A percentile compares a stretch with the other conserved stretches of the same genome.
Conservation (phyloP, 177 flowering plant species). For the Telopea speciosissima region DNA sequence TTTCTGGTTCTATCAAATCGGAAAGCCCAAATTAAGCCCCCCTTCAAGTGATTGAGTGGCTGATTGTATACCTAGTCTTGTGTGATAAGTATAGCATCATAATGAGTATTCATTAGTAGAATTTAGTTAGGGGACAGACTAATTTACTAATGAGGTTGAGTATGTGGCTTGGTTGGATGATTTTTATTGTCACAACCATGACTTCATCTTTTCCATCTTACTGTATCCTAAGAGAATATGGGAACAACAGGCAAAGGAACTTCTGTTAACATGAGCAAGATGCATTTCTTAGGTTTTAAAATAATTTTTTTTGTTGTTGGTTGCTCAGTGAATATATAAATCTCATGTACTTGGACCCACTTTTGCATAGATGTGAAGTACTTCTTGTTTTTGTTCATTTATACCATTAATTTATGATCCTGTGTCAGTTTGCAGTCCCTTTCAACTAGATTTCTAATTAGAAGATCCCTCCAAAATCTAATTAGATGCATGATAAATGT, state of each 20-base stretch:
- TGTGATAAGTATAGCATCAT: background rate
- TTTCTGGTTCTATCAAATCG: background rate
- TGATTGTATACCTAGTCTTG: background rate
- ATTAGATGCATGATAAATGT: background rate
- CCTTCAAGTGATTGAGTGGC: background rate
- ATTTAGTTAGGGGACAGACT: no score
- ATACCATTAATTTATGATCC: background rate
- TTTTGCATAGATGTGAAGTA: background rate
- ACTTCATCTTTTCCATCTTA: no score
- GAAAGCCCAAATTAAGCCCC: background rate
- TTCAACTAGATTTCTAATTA: background rate
- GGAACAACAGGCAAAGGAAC: no score
- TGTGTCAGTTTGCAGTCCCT: background rate
- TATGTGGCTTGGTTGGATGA: background rate
- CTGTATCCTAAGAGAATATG: background rate
- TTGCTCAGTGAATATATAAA: no score
- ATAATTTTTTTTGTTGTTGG: no score
- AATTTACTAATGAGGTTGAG: background rate
- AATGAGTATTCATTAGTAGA: no score
- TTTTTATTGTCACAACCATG: background rate
- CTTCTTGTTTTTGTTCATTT: background rate
- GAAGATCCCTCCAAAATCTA: background rate
- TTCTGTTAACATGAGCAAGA: no score
- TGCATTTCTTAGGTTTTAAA: no score
- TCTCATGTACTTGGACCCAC: background rate